phyloP scores from a whole-genome alignment of 1,284 basidiomycete species.

The Cryptococcus amylolentus region DNA sequence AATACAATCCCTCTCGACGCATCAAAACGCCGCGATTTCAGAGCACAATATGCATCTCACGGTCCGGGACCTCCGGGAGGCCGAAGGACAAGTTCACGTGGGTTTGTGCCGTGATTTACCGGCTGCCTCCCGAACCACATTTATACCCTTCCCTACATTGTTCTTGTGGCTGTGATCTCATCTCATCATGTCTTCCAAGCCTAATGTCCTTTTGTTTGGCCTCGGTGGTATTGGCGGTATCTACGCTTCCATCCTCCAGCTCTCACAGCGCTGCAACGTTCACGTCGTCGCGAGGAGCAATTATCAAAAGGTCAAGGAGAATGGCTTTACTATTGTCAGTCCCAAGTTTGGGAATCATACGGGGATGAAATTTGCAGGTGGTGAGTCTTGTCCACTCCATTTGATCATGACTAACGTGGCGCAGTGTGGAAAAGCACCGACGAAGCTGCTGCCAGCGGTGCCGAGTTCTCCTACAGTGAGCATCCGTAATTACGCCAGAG shows the following conservation, averaged over 20 bases:
- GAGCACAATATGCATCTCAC: too few relatives aligned
- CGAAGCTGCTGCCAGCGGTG: slow-evolving; percentile 41
- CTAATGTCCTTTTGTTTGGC: slow-evolving; percentile 47
- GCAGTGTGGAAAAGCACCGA: slow-evolving; percentile 41
- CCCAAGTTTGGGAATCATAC: slow-evolving; percentile 42
- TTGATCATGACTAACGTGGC: background rate
- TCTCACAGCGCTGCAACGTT: slow-evolving; percentile 46
- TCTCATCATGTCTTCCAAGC: slow-evolving; percentile 8
- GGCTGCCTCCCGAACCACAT: too few relatives aligned
- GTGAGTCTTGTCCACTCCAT: slow-evolving; percentile 20
- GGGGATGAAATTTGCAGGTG: slow-evolving; percentile 41
- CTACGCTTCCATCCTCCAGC: slow-evolving; percentile 51
- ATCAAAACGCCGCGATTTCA: too few relatives aligned
- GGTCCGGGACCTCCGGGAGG: too few relatives aligned
- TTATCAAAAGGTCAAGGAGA: slow-evolving; percentile 45
- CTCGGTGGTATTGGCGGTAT: slow-evolving; percentile 52
- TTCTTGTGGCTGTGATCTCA: too few relatives aligned
- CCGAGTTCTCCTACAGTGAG: slow-evolving; percentile 38
- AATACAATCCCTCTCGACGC: too few relatives aligned
- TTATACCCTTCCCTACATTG: too few relatives aligned
- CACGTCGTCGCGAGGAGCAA: slow-evolving; percentile 53
- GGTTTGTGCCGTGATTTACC: too few relatives aligned
- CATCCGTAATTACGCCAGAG: slow-evolving; percentile 3
- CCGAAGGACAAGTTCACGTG: too few relatives aligned
- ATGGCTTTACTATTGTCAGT: slow-evolving; percentile 43